Base-by-base conservation (phyloP, 1,139 yeast species). In the Geotrichum australiense region DNA sequence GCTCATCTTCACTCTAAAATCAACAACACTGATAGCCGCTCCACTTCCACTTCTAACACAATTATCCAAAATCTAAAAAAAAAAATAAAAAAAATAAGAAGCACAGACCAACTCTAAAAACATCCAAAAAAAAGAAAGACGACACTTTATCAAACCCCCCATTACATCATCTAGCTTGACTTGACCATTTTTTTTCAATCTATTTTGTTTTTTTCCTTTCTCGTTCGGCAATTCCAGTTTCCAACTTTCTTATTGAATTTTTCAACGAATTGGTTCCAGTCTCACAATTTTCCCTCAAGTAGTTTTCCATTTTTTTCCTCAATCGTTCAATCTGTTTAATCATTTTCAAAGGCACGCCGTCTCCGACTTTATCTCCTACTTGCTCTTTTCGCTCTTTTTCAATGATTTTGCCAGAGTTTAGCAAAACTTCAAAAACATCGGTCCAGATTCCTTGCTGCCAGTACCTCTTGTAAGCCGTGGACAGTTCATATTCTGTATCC, bases 361-460 rank as follows among this genome's bases (percentile, higher is more conserved):
- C 31, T 6, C 7, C 20, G 5, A 11, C 12, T 3, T 19, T 5
- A 12, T n/a, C 5, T 6, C 5, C 31, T n/a, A n/a, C n/a, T 7
- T 12, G 30, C 11, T 31, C 21, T 11, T 15, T 26, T 11, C 11
- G 32, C 64, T 46, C 20, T 47, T 49, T 8, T 39, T 37, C 21
- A 37, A 42, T 10, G 46, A 34, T 11, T 46, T 42, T 1, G 45
- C 35, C 3, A 63, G 94, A 78, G 52, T 87, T 86, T 33, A 87
- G 64, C 37, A 87, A 61, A 2, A 71, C 49, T 31, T 76, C 74
- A 57, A 87, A 85, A 21, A 87, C 59, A 2, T 76, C 76, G 5
- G 55, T 61, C 97, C 97, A 89, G 3, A 84, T 49, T 2, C 74
- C 77, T 31, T 63, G 66, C 51, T 82, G 83, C 95, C 96, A 84